A percentile compares a stretch with the other conserved stretches of the same genome.
Conservation (phyloP, 257 asterid genomes). For the Lantana camara region DNA sequence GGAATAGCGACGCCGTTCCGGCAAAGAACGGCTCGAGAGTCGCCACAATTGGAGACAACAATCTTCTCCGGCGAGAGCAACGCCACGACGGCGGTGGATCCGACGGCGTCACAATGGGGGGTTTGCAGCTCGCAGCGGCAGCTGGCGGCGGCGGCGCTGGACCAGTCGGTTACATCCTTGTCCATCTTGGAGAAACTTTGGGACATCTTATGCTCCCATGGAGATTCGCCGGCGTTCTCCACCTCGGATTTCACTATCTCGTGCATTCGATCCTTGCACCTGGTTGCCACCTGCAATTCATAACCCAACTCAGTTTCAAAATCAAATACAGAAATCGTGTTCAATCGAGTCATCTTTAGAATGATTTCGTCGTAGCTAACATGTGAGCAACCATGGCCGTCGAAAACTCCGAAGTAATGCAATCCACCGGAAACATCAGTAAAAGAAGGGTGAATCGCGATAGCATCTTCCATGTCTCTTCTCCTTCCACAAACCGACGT, state of each 20-base stretch:
- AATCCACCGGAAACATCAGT: constrained; percentile 22
- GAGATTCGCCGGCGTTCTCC: constrained; percentile 24
- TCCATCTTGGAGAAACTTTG: constrained; percentile 73
- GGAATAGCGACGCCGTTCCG: constrained; percentile 79
- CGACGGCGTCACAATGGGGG: constrained; percentile 89
- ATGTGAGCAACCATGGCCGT: constrained; percentile 98
- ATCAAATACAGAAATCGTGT: neutral
- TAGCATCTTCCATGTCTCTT: constrained; percentile 90
- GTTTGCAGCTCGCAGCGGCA: constrained; percentile 82
- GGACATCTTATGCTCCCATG: constrained; percentile 57
- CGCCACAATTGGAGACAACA: constrained; percentile 86
- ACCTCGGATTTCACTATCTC: constrained; percentile 68
- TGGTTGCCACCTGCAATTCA: constrained; percentile 60
- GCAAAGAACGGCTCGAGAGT: constrained; percentile 88
- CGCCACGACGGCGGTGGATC: constrained; percentile 90
- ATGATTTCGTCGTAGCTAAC: constrained; percentile 35
- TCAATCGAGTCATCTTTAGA: neutral
- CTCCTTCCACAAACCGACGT: constrained; percentile 87
- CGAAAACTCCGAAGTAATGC: constrained; percentile 77
- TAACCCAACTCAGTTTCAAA: neutral
- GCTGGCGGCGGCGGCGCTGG: constrained; percentile 27
- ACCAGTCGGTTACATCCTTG: constrained; percentile 52
- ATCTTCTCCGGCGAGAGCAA: constrained; percentile 68
- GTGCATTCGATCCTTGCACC: constrained; percentile 87
- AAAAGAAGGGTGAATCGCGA: constrained; percentile 62